These are phyloP conservation scores for Fusarium gaditjirri DNA, from an alignment of 2,329 filamentous ascomycete genomes.

Conservation along the genomic window DNA sequence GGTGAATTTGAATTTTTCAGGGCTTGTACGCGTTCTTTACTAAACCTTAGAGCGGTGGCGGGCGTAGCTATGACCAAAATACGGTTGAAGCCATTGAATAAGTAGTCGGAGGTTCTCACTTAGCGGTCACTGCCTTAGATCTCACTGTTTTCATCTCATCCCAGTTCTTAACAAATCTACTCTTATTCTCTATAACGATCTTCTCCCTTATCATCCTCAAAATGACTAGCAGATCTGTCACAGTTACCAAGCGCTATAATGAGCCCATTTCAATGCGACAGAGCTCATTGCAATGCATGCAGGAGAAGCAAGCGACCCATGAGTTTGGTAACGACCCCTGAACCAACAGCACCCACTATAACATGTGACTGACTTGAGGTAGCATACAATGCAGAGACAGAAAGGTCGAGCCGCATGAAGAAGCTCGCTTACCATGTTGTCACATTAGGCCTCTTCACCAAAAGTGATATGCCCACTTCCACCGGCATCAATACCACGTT, in stretches of 20 bases:
- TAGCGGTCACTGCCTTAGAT: background rate
- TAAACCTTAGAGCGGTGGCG: background rate
- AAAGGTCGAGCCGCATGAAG: slow-evolving; percentile 1
- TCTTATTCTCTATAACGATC: background rate
- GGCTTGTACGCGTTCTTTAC: background rate
- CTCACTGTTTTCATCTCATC: background rate
- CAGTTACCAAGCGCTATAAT: slow-evolving; percentile 4
- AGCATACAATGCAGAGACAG: slow-evolving; percentile 11
- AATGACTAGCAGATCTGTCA: slow-evolving; percentile 18
- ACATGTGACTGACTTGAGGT: slow-evolving; percentile 21
- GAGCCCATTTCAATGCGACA: background rate
- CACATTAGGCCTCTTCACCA: slow-evolving; percentile 35
- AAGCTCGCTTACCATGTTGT: slow-evolving; percentile 26
- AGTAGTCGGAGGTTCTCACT: slow-evolving; percentile 12
- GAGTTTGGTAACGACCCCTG: slow-evolving; percentile 27
- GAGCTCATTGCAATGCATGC: background rate
- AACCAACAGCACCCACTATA: background rate
- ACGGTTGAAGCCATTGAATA: background rate
- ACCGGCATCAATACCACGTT: slow-evolving; percentile 34
- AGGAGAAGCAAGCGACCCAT: slow-evolving; percentile 6
- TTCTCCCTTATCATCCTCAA: background rate
- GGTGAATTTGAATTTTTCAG: background rate
- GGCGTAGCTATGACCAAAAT: background rate
- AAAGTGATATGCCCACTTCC: slow-evolving; percentile 35
- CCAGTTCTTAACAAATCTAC: background rate